Base-by-base conservation (phyloP, 148 eudicot genomes). In the Polygonum aviculare region DNA sequence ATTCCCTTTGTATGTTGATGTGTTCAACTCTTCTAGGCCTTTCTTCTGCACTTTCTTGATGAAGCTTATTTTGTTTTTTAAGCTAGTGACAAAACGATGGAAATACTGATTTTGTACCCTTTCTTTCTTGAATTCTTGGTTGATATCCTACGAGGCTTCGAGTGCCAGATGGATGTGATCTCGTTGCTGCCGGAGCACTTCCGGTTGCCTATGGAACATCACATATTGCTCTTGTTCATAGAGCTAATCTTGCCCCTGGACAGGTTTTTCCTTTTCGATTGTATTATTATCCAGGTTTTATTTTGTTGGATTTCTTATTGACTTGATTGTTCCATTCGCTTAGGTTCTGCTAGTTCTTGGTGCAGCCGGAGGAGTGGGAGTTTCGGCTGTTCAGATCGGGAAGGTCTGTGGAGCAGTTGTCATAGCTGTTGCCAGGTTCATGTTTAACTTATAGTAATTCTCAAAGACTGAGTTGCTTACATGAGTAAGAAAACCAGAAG, bases 311-410 rank as follows among this genome's bases (percentile, higher is more conserved):
- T 65, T 49, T 49, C 52, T 49, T 49, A 12, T n/a, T 60, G 69
- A 26, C 69, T 60, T 31, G 12, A 62, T 15, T 67, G 40, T 31
- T 65, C 39, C 44, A 35, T 67, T 67, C 11, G 14, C 48, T 60
- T 74, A 95, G 99, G 99, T 93, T 69, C 81, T 95, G 82, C 86
- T 95, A 67, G 99, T 95, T 81, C 94, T 95, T 78, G 98, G 99
- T 77, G 99, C 99, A 51, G 99, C 99, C 16, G 99, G 99, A 79
- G 99, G 99, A 77, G 99, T 95, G 80, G 99, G 99, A 45, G 80
- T 93, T 76, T 85, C 99, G 48, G 99, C 99, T 81, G 94, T 95
- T 57, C 99, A 95, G 85, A 91, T 93, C 74, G 99, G 98, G 57
- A 93, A 95, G 87, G 85, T 83, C 80, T 86, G 87, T 78, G 97